phyloP scores from a whole-genome alignment of 495 filamentous ascomycete species.

The Tuber brumale region DNA sequence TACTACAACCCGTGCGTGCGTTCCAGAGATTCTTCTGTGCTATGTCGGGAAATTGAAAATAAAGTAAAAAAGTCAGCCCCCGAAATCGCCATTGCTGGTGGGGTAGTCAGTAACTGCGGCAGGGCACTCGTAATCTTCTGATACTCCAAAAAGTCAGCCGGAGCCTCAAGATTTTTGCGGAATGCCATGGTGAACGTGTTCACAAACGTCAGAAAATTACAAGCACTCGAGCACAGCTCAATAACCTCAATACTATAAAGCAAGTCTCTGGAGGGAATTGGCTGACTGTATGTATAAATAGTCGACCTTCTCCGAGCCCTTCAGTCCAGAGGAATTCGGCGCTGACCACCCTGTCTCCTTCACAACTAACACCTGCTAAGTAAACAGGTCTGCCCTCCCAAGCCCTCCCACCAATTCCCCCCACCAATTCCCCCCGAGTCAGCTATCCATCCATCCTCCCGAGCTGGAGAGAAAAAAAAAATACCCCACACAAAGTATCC shows the following conservation, averaged over 20 bases:
- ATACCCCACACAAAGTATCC: conserved; percentile 8
- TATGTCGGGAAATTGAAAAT: neutral
- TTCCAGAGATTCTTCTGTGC: neutral
- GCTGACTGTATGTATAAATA: conserved; percentile 29
- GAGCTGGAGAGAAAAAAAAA: conserved; percentile 15
- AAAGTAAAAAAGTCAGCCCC: neutral
- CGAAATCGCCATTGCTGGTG: neutral
- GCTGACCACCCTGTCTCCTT: conserved; percentile 27
- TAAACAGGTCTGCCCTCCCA: conserved; percentile 6
- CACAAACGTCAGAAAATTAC: no score
- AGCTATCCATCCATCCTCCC: conserved; percentile 6
- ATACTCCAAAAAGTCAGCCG: no score
- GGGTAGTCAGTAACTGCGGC: neutral
- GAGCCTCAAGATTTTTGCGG: no score
- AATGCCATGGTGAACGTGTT: no score
- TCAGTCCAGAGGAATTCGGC: neutral
- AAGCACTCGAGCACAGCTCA: neutral
- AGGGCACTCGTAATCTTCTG: no score
- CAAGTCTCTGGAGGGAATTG: neutral
- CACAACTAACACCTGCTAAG: conserved; percentile 27
- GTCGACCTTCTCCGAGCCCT: conserved; percentile 12
- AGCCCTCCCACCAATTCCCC: conserved; percentile 15
- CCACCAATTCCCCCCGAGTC: conserved; percentile 8
- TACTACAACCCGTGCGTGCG: neutral
- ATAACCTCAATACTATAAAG: neutral